A percentile compares a stretch with the other conserved stretches of the same genome.
Evolutionary conservation across 257 asterid species (phyloP).

Genomic region (Solanum pinnatisectum): DNA sequence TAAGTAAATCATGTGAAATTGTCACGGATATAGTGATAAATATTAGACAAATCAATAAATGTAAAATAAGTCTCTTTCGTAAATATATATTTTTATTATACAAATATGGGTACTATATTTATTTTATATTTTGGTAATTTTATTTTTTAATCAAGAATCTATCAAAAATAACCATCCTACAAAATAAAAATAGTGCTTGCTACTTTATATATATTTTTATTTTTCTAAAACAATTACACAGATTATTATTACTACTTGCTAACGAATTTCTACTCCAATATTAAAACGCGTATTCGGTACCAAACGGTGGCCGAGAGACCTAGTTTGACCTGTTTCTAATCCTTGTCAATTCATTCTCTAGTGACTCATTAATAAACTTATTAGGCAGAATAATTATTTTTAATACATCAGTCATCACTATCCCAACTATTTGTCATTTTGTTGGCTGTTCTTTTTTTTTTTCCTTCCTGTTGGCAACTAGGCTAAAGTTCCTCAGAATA

Average conservation of each 20-base stretch:
- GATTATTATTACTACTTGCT: too few relatives aligned
- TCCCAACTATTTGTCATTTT: not conserved
- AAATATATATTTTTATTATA: too few relatives aligned
- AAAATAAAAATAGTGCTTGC: too few relatives aligned
- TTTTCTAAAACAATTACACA: too few relatives aligned
- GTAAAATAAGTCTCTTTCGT: too few relatives aligned
- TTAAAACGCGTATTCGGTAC: not conserved
- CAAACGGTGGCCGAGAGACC: not conserved
- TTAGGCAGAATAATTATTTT: not conserved
- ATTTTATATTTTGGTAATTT: too few relatives aligned
- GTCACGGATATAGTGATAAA: not conserved
- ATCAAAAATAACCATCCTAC: too few relatives aligned
- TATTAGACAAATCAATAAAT: too few relatives aligned
- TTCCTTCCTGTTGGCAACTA: not conserved
- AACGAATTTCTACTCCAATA: not conserved
- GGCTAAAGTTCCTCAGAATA: not conserved
- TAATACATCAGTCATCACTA: not conserved
- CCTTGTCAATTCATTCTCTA: not conserved
- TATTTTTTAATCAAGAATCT: too few relatives aligned
- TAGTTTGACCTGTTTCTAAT: not conserved
- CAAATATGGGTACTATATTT: too few relatives aligned
- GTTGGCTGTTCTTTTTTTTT: not conserved
- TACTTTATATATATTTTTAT: too few relatives aligned
- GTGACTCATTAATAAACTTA: not conserved
- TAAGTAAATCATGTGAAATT: not conserved